Conservation (phyloP, 345 rosid genomes). For the Lumnitzera littorea region DNA sequence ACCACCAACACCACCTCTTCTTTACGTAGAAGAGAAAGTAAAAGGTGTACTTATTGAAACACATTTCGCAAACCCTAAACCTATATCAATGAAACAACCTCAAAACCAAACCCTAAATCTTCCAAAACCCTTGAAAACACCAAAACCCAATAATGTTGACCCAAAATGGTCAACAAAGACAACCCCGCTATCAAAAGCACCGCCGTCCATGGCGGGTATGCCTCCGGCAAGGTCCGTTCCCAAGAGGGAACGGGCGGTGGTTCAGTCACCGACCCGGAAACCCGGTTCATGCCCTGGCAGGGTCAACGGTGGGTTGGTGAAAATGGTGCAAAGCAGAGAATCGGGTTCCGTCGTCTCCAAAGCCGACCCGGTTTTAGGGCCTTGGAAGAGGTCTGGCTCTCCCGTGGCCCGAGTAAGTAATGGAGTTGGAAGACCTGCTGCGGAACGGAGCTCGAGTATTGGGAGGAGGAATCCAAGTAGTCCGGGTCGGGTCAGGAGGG, state of each 20-base stretch:
- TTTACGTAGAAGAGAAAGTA: slow-evolving; percentile 5
- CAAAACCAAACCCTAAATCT: too few relatives aligned
- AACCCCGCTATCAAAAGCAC: background rate
- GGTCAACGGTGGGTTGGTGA: slow-evolving; percentile 1
- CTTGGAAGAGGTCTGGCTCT: background rate
- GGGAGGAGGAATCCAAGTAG: slow-evolving; percentile 4
- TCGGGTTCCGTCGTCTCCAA: background rate
- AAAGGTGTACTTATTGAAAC: slow-evolving; percentile 6
- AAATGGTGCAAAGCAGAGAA: slow-evolving; percentile 9
- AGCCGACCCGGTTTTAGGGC: slow-evolving; percentile 3
- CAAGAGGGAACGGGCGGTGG: background rate
- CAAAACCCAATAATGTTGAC: too few relatives aligned
- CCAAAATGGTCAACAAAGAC: background rate
- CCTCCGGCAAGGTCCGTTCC: slow-evolving; percentile 1
- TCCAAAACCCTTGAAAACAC: too few relatives aligned
- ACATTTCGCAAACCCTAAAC: background rate
- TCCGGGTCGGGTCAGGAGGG: slow-evolving; percentile 7
- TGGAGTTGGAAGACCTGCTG: background rate
- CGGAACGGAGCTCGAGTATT: slow-evolving; percentile 1
- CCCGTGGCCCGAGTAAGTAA: too few relatives aligned
- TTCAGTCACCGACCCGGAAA: slow-evolving; percentile 4
- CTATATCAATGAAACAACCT: too few relatives aligned
- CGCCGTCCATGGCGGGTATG: background rate
- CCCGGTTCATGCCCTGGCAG: background rate
- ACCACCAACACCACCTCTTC: background rate